Evolutionary conservation across 2,329 filamentous ascomycete species (phyloP).

Genomic region (Cladophialophora psammophila): DNA sequence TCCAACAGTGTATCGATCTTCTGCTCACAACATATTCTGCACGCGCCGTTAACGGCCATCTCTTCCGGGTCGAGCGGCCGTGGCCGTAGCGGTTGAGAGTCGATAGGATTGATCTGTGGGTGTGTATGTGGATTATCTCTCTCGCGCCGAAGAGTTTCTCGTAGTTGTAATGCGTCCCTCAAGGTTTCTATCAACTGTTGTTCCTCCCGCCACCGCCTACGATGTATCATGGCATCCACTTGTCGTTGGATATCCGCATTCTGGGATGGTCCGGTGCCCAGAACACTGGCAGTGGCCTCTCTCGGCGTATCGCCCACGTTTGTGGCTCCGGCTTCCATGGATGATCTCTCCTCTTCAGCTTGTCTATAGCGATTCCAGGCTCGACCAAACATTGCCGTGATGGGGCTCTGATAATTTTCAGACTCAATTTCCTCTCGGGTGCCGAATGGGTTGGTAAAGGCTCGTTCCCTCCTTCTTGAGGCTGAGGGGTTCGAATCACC

Average conservation of each 20-base stretch:
- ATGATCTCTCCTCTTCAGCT: constrained; percentile 29
- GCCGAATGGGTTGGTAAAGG: constrained; percentile 35
- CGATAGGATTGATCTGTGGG: constrained; percentile 36
- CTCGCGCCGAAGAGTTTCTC: background rate
- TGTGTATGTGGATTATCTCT: constrained; percentile 16
- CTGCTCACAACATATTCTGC: constrained; percentile 39
- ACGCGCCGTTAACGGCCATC: constrained; percentile 38
- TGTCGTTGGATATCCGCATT: background rate
- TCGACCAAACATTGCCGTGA: constrained; percentile 36
- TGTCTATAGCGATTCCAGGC: constrained; percentile 39
- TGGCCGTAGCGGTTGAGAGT: constrained; percentile 34
- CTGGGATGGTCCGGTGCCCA: constrained; percentile 15
- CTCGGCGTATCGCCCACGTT: background rate
- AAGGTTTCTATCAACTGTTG: constrained; percentile 4
- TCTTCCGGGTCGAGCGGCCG: constrained; percentile 27
- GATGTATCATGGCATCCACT: background rate
- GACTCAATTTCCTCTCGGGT: constrained; percentile 39
- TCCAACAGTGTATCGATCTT: constrained; percentile 37
- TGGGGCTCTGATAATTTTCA: constrained; percentile 38
- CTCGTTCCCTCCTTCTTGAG: constrained; percentile 6
- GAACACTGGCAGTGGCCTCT: constrained; percentile 3
- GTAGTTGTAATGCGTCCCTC: background rate
- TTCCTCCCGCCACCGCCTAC: background rate
- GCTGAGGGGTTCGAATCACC: background rate
- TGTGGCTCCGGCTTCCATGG: background rate